Base-by-base conservation (phyloP, 75 land plant genomes). In the Selaginella tamariscina region DNA sequence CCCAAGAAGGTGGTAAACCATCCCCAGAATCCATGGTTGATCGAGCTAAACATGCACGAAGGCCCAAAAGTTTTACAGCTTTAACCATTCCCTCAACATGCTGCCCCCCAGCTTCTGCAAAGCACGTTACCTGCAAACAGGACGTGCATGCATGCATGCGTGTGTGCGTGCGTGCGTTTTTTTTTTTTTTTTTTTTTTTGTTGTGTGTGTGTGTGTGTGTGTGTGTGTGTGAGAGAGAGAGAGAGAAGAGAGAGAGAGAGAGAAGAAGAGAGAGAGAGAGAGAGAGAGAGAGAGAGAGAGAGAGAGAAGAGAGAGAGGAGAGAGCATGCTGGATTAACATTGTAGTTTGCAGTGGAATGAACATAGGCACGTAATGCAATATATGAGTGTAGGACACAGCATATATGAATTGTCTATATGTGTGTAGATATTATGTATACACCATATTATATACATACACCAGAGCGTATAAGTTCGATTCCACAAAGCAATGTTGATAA, bases 51-150 rank as follows among this genome's bases (percentile, higher is more conserved):
- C 98, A 93, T 31, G 86, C 96, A 21, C 98, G 86, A 59, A 93
- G 73, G 8, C 98, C 98, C 63, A 93, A 70, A 33, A 62, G 32
- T 56, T 86, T 81, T 5, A 93, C 88, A 32, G 96, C 98, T 27
- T 75, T 77, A 31, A 84, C 98, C 96, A 93, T 93, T 27, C 78
- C 91, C 21, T 79, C 27, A 1, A 93, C 98, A 80, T 93, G 96
- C 64, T 93, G 98, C 18, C 98, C 98, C 0, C 98, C 98, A 32
- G 98, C 98, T 79, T 93, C 98, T 29, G 96, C 98, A 74, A 93
- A 93, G 75, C 96, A 93, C 2, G 96, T 93, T 32, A 91, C 97
- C 97, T 91, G 75, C 5, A 5, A 39, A 39, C 5, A 39, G 11
- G 15, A 39, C 49, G 15, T 15, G 49, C 49, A 39, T n/a, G n/a